Base-by-base conservation (phyloP, 169 alveolate genomes). In the Eimeria maxima region DNA sequence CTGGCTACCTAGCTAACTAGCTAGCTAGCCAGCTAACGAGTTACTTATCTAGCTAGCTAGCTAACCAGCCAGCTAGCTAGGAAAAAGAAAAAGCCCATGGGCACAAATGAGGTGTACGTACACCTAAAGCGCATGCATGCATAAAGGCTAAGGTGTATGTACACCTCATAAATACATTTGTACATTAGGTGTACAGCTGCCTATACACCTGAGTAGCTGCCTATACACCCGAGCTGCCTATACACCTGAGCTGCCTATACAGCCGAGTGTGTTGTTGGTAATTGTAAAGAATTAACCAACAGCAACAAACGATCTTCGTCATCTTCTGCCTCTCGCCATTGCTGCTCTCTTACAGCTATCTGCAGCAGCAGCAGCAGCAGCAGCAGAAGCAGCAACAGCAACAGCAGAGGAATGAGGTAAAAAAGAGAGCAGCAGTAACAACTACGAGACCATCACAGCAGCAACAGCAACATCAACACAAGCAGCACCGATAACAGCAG, bases 301-400 rank as follows among this genome's bases (percentile, higher is more conserved):
- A 73, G 84, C 55, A 2, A 1, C 84, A 73, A 55, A 4, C 84
- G 84, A 13, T 73, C 84, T 20, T 73, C 84, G 20, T 13, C n/a
- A 1, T 27, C 84, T n/a, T 33, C 16, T 3, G 84, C 84, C 1
- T 18, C 84, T 7, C 84, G 4, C 84, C 84, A 73, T 27, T 73
- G 57, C 84, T 73, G 27, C 55, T 33, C 84, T 33, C 20, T 33
- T 13, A 73, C 84, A 14, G 84, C 22, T 27, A 73, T 73, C 84
- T 73, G 84, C 84, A 73, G 84, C 84, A 73, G 55, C 57, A 73
- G 27, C 57, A 73, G 55, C 57, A 73, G 55, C 60, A 53, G 60
- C 6, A 53, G 18, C 6, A 6, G 13, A 6, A 53, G 60, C 60
- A 53, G 67, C 67, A 57, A 24, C 67, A 57, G 22, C 67, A 57